These are phyloP conservation scores for Colletotrichum neosansevieriae DNA, from an alignment of 2,329 filamentous ascomycete genomes.

Conservation along the genomic window DNA sequence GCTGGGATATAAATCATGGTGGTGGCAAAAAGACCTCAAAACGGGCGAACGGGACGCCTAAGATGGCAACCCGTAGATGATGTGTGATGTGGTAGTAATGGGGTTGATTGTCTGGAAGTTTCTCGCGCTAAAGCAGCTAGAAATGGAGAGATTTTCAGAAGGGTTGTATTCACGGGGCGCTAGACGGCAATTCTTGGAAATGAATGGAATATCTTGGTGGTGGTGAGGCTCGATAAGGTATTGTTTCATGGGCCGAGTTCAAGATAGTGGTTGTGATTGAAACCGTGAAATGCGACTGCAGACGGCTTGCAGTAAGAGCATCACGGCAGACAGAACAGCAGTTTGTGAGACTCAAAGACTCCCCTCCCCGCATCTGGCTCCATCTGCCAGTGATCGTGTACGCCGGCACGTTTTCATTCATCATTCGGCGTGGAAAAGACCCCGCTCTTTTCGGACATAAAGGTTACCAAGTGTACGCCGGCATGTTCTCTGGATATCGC, in stretches of 20 bases:
- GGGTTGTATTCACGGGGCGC: conserved; percentile 15
- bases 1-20: conserved; percentile 8
- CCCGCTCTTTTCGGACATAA: no score
- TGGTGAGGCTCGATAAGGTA: conserved; percentile 17
- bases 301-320: not conserved
- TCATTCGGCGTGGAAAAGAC: no score
- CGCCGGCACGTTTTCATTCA: no score
- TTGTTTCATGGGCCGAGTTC: conserved; percentile 18
- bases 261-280: conserved; percentile 13
- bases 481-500: conserved; percentile 3
- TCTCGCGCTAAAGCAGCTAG: conserved; percentile 25
- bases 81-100: conserved; percentile 23
- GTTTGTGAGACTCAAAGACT: not conserved
- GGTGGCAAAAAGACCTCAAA: conserved; percentile 25
- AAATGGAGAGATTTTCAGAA: conserved; percentile 26
- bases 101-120: conserved; percentile 11
- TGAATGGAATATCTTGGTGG: not conserved
- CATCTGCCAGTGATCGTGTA: conserved; percentile 1
- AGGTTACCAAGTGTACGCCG: no score
- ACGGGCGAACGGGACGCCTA: conserved; percentile 22
- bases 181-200: conserved; percentile 15
- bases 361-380: not conserved
- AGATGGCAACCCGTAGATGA: conserved; percentile 31
- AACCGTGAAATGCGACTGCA: conserved; percentile 21
- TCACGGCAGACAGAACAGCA: not conserved